Evolutionary conservation across 495 filamentous ascomycete species (phyloP).

Genomic region (Aspergillus homomorphus): DNA sequence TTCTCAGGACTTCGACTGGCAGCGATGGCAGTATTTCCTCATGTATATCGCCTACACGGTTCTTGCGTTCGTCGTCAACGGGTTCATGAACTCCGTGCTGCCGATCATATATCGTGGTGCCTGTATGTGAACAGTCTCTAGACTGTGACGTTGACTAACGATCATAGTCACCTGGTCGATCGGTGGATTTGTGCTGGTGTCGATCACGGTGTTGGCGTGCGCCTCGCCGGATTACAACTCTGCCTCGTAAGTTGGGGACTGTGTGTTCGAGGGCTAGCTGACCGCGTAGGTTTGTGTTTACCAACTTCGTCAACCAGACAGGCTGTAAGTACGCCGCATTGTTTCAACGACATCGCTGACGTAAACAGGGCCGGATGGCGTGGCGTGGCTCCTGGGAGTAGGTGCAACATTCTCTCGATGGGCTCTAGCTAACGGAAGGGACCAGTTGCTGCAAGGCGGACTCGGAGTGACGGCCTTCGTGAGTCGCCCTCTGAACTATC

Average conservation of each 20-base stretch:
- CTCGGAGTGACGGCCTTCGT: conserved; percentile 61
- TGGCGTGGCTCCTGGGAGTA: conserved; percentile 61
- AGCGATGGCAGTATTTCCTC: conserved; percentile 74
- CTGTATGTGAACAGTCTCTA: conserved; percentile 27
- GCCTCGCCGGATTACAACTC: conserved; percentile 59
- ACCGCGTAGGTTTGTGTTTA: conserved; percentile 58
- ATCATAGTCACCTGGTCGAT: conserved; percentile 61
- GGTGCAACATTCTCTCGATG: conserved; percentile 6
- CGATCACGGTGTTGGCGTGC: conserved; percentile 61
- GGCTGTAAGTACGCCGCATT: conserved; percentile 42
- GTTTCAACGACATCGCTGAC: background rate
- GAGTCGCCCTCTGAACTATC: conserved; percentile 11
- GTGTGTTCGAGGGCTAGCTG: conserved; percentile 20
- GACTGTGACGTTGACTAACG: background rate
- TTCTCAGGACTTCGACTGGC: conserved; percentile 43
- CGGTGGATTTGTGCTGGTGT: conserved; percentile 63
- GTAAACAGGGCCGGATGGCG: conserved; percentile 54
- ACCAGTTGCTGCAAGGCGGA: conserved; percentile 55
- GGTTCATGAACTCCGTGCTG: conserved; percentile 58
- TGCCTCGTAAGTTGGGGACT: conserved; percentile 53
- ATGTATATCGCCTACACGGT: conserved; percentile 68
- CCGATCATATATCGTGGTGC: conserved; percentile 62
- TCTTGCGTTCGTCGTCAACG: conserved; percentile 62
- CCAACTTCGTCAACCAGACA: conserved; percentile 57
- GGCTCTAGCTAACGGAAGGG: conserved; percentile 22